Conservation (phyloP, 192 early-diverging fungal genomes). For the Spinellus fusiger region DNA sequence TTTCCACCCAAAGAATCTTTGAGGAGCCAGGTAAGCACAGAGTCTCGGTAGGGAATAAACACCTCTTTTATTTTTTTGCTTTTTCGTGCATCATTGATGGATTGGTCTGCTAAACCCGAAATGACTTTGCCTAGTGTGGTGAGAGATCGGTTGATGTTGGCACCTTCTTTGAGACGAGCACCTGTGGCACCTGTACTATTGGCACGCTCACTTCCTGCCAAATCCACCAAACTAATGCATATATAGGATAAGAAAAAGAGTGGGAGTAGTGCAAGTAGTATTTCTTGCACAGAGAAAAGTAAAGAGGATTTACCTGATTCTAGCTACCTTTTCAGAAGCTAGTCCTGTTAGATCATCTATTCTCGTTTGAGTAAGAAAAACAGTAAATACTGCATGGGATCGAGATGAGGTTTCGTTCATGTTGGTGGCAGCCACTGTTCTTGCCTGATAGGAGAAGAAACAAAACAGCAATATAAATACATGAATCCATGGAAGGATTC, state of each 20-base stretch:
- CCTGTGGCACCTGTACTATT: conserved; percentile 83
- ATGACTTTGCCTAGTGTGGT: conserved; percentile 94
- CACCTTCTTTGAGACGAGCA: conserved; percentile 80
- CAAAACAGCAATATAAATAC: not conserved
- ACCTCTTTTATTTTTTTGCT: conserved; percentile 40
- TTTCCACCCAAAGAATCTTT: conserved; percentile 83
- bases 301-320: conserved; percentile 36
- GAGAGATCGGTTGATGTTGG: conserved; percentile 91
- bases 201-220: conserved; percentile 93
- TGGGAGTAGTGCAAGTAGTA: not conserved
- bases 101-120: conserved; percentile 76
- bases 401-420: conserved; percentile 92
- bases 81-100: conserved; percentile 31
- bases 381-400: conserved; percentile 81
- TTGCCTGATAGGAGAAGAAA: conserved; percentile 38
- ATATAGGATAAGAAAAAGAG: not conserved
- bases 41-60: conserved; percentile 90
- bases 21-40: conserved; percentile 56
- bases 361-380: conserved; percentile 63
- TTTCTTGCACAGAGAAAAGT: not conserved
- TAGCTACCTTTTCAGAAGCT: conserved; percentile 66
- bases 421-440: conserved; percentile 86
- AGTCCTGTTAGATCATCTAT: conserved; percentile 42
- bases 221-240: conserved; percentile 67
- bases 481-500: not conserved